Conservation (phyloP, 148 eudicot genomes). For the Agrostemma githago region DNA sequence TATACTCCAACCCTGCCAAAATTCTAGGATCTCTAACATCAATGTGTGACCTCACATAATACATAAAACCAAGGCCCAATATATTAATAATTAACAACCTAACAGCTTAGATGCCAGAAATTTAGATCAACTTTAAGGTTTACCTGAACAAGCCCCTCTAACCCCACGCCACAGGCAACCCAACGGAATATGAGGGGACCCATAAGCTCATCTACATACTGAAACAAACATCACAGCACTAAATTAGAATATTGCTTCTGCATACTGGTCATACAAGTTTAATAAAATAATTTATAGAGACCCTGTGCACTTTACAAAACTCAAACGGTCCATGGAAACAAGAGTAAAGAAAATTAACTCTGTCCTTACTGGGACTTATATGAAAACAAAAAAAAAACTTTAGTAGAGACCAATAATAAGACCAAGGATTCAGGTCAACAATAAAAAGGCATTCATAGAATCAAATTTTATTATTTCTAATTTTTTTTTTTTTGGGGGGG, state of each 20-base stretch:
- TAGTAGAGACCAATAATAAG: neutral
- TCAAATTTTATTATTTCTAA: neutral
- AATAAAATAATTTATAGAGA: neutral
- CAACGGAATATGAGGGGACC: constrained; percentile 76
- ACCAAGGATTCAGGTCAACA: neutral
- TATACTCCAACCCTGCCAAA: neutral
- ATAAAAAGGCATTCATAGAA: neutral
- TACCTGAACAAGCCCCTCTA: constrained; percentile 86
- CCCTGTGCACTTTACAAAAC: neutral
- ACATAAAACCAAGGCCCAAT: neutral
- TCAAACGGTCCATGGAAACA: neutral
- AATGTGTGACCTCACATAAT: constrained; percentile 1
- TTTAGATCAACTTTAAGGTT: constrained; percentile 1
- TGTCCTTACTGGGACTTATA: neutral
- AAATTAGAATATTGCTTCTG: neutral
- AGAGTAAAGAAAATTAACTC: neutral
- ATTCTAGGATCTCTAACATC: neutral
- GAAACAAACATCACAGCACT: constrained; percentile 13
- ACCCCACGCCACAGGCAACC: constrained; percentile 83
- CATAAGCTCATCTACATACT: constrained; percentile 88
- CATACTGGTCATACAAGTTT: neutral
- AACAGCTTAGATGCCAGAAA: neutral
- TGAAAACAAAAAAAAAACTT: constrained; percentile 1
- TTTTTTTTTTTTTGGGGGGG: no score
- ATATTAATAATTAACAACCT: neutral